phyloP scores from a whole-genome alignment of 768 basidiomycete genomes.

The Auricularia cornea region DNA sequence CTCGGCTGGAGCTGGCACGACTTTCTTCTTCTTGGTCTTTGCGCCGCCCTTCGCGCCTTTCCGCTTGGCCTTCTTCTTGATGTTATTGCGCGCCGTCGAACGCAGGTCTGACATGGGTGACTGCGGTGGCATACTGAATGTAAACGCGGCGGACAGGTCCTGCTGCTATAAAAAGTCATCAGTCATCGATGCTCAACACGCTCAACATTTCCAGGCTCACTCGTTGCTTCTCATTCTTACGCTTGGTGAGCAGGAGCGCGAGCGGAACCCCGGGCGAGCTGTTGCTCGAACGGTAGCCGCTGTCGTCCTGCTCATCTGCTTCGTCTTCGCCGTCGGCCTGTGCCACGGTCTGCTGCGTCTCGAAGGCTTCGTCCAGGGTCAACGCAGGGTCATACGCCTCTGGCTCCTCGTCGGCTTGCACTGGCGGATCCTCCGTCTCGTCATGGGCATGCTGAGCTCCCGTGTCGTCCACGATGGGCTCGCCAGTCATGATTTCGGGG shows the following conservation, averaged over 20 bases:
- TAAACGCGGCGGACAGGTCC: background rate
- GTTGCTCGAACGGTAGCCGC: background rate
- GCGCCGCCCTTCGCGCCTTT: background rate
- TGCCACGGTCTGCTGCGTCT: background rate
- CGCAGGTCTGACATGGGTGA: background rate
- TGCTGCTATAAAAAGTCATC: background rate
- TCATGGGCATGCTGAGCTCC: too few species aligned
- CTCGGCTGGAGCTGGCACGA: background rate
- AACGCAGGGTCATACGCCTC: too few species aligned
- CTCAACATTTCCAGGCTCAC: background rate
- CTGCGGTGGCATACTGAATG: background rate
- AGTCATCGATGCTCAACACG: background rate
- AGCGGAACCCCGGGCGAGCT: background rate
- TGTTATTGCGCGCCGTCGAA: background rate
- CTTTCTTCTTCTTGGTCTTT: background rate
- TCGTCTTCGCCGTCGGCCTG: background rate
- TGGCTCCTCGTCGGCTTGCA: too few species aligned
- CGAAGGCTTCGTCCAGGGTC: too few species aligned
- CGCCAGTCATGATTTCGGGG: too few species aligned
- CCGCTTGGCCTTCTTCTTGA: background rate
- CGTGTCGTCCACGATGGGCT: too few species aligned
- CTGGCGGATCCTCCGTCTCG: too few species aligned
- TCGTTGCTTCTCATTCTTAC: background rate
- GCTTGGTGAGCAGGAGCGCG: background rate
- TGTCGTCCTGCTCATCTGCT: background rate